Conservation (phyloP, 2,329 filamentous ascomycete species). For the Aspergillus sp. region DNA sequence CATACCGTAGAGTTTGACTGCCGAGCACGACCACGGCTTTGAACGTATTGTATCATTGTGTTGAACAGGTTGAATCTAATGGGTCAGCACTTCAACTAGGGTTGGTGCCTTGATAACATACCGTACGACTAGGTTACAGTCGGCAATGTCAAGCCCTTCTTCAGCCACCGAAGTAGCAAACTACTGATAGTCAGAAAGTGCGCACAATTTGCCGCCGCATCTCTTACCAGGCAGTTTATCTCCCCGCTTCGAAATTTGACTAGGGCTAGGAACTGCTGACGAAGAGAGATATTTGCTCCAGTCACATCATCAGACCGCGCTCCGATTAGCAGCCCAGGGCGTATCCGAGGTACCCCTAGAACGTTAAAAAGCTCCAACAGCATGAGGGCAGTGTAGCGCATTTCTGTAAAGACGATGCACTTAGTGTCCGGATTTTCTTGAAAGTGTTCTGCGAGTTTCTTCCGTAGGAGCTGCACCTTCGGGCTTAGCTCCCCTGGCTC, state of each 20-base stretch:
- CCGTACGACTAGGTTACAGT: conserved; percentile 67
- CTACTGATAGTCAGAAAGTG: conserved; percentile 29
- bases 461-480: conserved; percentile 70
- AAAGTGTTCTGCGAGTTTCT: conserved; percentile 68
- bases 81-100: conserved; percentile 14
- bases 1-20: conserved; percentile 68
- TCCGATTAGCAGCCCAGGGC: conserved; percentile 68
- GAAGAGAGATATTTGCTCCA: conserved; percentile 69
- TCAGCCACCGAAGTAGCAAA: conserved; percentile 70
- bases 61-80: conserved; percentile 79
- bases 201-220: conserved; percentile 7
- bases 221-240: conserved; percentile 58
- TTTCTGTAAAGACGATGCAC: conserved; percentile 87
- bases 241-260: conserved; percentile 64
- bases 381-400: conserved; percentile 75
- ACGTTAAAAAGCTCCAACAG: conserved; percentile 69
- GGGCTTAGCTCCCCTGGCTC: conserved; percentile 62
- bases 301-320: conserved; percentile 55
- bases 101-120: conserved; percentile 18
- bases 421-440: conserved; percentile 60
- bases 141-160: conserved; percentile 68
- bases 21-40: conserved; percentile 86
- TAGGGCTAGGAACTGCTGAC: conserved; percentile 75
- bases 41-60: conserved; percentile 93
- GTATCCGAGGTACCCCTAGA: conserved; percentile 64